phyloP scores from a whole-genome alignment of 345 rosid genomes.

The Nasturtium officinale region DNA sequence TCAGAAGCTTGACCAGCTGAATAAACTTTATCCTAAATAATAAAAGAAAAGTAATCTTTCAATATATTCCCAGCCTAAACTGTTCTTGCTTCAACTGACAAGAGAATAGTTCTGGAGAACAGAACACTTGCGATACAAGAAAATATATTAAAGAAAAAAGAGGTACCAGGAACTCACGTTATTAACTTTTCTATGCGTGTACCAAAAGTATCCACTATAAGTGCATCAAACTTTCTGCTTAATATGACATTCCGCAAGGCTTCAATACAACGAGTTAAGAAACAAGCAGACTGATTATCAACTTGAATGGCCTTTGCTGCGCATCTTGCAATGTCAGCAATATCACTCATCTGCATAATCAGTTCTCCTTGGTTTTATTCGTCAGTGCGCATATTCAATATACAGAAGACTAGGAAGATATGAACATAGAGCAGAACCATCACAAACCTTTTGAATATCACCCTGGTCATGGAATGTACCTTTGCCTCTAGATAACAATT shows the following conservation, averaged over 20 bases:
- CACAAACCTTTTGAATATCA: constrained; percentile 73
- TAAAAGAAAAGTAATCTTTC: constrained; percentile 7
- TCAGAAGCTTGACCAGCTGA: constrained; percentile 77
- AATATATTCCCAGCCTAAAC: neutral
- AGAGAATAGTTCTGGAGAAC: constrained; percentile 19
- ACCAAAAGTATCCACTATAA: constrained; percentile 89
- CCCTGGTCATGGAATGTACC: constrained; percentile 70
- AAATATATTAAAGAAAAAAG: constrained; percentile 3
- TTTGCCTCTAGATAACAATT: constrained; percentile 69
- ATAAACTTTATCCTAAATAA: constrained; percentile 80
- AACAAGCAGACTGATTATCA: constrained; percentile 60
- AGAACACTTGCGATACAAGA: constrained; percentile 20
- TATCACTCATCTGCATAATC: constrained; percentile 74
- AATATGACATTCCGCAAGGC: constrained; percentile 63
- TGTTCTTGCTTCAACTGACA: constrained; percentile 11
- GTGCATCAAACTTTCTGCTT: constrained; percentile 78
- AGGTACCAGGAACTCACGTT: constrained; percentile 50
- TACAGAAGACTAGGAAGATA: neutral
- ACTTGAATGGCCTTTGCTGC: constrained; percentile 62
- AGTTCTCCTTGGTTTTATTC: constrained; percentile 29
- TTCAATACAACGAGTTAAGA: constrained; percentile 66
- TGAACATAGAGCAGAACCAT: constrained; percentile 9
- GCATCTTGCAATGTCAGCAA: constrained; percentile 87
- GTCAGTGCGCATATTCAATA: constrained; percentile 9
- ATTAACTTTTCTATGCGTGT: constrained; percentile 82